Evolutionary conservation across 768 basidiomycete genomes (phyloP), one percentile per base, ranked within the genome.

Genomic region (Mycena olivaceomarginata): DNA sequence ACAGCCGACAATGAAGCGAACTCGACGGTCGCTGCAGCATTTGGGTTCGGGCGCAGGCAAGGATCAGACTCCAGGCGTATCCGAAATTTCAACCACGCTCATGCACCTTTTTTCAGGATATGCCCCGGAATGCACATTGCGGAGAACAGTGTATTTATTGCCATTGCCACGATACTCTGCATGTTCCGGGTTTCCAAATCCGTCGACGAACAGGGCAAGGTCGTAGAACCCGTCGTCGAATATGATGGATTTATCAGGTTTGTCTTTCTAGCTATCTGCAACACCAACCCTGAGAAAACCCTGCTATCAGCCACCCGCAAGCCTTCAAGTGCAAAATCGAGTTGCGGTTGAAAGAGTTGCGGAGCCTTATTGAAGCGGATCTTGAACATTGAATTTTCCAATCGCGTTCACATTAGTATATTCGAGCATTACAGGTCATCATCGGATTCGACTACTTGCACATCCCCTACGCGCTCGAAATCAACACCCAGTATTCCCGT

Each of bases 121-220:
- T 84, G 82, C 53, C 80, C 81, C 2, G 83, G 83, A 3, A 74
- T 80, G 56, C 72, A 80, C 51, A 65, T 82, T 37, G 80, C 77
- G 4, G 77, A 82, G 4, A 72, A 71, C 46, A 69, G 72, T 2
- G 68, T 83, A 10, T 84, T 78, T 67, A 79, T 83, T 20, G 69
- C 70, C 6, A 78, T 83, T 5, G 78, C 80, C 18, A 74, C 77
- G 2, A 75, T 84, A 4, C 72, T 84, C 37, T 72, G 70, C 71
- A 18, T 77, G 22, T 68, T 72, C 46, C 57, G 71, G 16, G 73
- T 71, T 18, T 67, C 71, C 18, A 77, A 77, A 46, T 67, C 22
- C 25, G 53, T 73, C 11, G 71, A 77, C 37, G 71, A 73, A 46
- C 48, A 68, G 4, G 67, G 74, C 15, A 56, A 22, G 11, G 22